Conservation (phyloP, 1,284 basidiomycete genomes). For the Psilocybe mexicana region DNA sequence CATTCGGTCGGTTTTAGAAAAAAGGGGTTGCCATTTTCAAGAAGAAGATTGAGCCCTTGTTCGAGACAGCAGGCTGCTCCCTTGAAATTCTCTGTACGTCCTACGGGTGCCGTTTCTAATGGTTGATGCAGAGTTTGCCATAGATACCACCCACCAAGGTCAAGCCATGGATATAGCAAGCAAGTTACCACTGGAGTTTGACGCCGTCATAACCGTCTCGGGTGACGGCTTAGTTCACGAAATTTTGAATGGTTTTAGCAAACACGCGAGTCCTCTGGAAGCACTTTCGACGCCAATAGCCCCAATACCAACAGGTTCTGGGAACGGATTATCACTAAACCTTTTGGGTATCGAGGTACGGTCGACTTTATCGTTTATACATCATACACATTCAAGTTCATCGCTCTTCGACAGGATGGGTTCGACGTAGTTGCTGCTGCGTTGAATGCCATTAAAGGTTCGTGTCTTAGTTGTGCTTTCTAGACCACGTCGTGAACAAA, state of each 20-base stretch:
- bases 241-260: slow-evolving; percentile 89
- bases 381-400: neutral
- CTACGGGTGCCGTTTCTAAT: neutral
- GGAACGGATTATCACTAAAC: slow-evolving; percentile 81
- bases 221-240: slow-evolving; percentile 93
- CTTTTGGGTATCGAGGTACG: slow-evolving; percentile 66
- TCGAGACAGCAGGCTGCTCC: slow-evolving; percentile 74
- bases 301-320: slow-evolving; percentile 88
- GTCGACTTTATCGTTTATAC: neutral
- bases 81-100: slow-evolving; percentile 59
- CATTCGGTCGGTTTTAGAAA: slow-evolving; percentile 47
- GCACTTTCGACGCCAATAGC: slow-evolving; percentile 81
- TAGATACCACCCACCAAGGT: slow-evolving; percentile 71
- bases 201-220: slow-evolving; percentile 82
- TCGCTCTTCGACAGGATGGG: slow-evolving; percentile 51
- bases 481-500: neutral
- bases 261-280: slow-evolving; percentile 63
- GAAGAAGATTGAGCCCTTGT: slow-evolving; percentile 76
- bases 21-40: slow-evolving; percentile 65
- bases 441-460: slow-evolving; percentile 88
- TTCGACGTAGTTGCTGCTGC: slow-evolving; percentile 75
- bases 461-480: slow-evolving; percentile 3
- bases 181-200: slow-evolving; percentile 57
- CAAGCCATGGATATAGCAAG: slow-evolving; percentile 78
- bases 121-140: slow-evolving; percentile 1